Percentiles rank a stretch among this genome's conserved stretches.
Conservation (phyloP, 331 rosid species). For the Acacia concinna region DNA sequence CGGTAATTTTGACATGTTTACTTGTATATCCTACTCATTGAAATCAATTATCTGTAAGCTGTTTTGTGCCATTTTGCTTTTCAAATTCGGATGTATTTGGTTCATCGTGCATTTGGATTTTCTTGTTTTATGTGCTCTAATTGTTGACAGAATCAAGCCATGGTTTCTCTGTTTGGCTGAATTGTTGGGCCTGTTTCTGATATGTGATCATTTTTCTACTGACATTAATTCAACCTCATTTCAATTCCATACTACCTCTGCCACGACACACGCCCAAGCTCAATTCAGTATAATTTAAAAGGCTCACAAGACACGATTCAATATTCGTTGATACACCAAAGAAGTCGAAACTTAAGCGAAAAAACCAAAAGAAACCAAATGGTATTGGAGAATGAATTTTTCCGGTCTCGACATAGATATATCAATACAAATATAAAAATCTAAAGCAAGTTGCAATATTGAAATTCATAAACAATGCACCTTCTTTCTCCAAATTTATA, state of each 20-base stretch:
- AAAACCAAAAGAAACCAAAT: not conserved
- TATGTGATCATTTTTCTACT: constrained; percentile 12
- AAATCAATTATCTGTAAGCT: not conserved
- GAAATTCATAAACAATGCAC: too few species aligned
- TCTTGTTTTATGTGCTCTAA: not conserved
- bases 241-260: not conserved
- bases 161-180: constrained; percentile 12
- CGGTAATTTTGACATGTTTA: constrained; percentile 46
- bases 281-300: not conserved
- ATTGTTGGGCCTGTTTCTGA: not conserved
- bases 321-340: not conserved
- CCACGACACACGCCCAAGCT: too few species aligned
- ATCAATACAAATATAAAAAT: not conserved
- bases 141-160: not conserved
- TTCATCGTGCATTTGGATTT: not conserved
- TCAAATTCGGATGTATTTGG: not conserved
- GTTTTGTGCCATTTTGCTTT: not conserved
- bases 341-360: not conserved
- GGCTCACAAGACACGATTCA: not conserved
- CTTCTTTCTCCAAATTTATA: too few species aligned
- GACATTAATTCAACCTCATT: constrained; percentile 7
- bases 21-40: not conserved
- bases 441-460: not conserved
- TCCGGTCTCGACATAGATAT: not conserved
- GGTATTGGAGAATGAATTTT: not conserved